Evolutionary conservation across 129 eudicot species (phyloP).

Genomic region (sunflower (Helianthus annuus)): DNA sequence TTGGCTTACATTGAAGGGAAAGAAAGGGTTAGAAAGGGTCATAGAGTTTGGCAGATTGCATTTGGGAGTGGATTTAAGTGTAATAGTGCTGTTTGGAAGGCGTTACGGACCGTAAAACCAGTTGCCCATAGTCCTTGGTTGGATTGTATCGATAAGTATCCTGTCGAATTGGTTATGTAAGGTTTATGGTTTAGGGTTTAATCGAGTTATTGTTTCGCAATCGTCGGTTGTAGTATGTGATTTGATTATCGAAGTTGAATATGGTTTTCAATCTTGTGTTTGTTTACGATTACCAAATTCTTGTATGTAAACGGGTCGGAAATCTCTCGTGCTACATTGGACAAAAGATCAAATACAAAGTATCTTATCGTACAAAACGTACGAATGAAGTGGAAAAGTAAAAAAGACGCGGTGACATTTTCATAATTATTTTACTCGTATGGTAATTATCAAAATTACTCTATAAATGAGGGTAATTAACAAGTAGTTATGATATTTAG

Average conservation of each 20-base stretch:
- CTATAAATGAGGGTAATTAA: too few species aligned
- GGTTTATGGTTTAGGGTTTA: not conserved
- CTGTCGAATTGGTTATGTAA: constrained; percentile 53
- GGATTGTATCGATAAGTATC: constrained; percentile 73
- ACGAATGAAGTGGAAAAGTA: too few species aligned
- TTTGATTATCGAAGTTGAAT: constrained; percentile 28
- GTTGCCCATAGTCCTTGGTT: constrained; percentile 55
- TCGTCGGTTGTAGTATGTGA: not conserved
- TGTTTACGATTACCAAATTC: not conserved
- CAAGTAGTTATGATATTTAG: too few species aligned
- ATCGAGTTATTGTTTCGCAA: not conserved
- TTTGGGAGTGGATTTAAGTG: constrained; percentile 80
- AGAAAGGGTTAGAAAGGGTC: constrained; percentile 56
- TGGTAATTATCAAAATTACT: too few species aligned
- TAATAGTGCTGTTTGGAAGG: constrained; percentile 79
- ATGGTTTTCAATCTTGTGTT: not conserved
- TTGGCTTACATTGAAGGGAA: constrained; percentile 67
- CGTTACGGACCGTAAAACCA: constrained; percentile 53
- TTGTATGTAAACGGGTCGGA: too few species aligned
- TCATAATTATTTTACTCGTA: too few species aligned
- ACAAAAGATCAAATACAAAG: too few species aligned
- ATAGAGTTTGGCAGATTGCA: constrained; percentile 77
- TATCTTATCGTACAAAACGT: too few species aligned
- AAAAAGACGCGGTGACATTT: too few species aligned
- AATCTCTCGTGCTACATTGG: too few species aligned